phyloP scores from a whole-genome alignment of 192 early-diverging fungal species.

The Phycomyces nitens region DNA sequence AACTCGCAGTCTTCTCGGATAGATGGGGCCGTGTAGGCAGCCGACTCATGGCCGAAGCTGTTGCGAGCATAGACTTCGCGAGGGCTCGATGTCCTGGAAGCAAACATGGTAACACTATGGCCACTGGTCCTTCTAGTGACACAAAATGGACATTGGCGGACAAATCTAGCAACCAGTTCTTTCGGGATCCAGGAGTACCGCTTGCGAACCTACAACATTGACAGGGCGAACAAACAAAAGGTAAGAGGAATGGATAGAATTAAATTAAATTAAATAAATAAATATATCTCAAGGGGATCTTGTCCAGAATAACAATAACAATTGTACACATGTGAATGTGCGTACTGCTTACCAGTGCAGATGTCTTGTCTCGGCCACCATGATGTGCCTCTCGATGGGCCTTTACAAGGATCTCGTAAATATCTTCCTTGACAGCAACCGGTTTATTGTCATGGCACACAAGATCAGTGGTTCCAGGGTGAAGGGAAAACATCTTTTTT shows the following conservation, averaged over 20 bases:
- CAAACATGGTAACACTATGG: slow-evolving; percentile 8
- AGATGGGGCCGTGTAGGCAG: slow-evolving; percentile 8
- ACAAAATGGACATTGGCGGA: slow-evolving; percentile 30
- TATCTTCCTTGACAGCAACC: slow-evolving; percentile 47
- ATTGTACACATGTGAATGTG: background rate
- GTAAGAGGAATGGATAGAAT: background rate
- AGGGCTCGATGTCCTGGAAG: slow-evolving; percentile 1
- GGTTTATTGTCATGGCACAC: slow-evolving; percentile 51
- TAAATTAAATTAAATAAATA: background rate
- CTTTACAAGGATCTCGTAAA: slow-evolving; percentile 46
- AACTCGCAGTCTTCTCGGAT: slow-evolving; percentile 19
- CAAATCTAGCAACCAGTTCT: slow-evolving; percentile 28
- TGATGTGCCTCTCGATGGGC: slow-evolving; percentile 50
- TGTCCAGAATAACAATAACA: background rate
- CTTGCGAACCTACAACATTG: slow-evolving; percentile 17
- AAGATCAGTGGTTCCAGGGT: slow-evolving; percentile 33
- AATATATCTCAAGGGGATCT: background rate
- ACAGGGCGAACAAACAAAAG: slow-evolving; percentile 1
- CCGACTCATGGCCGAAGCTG: too few relatives aligned
- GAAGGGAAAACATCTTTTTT: slow-evolving; percentile 52
- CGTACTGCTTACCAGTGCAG: slow-evolving; percentile 39
- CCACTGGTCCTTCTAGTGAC: slow-evolving; percentile 18
- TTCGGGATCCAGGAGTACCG: slow-evolving; percentile 31
- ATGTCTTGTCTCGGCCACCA: slow-evolving; percentile 53
- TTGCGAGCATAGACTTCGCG: background rate